These are phyloP conservation scores for Rhynchosporium graminicola DNA, from an alignment of 2,329 filamentous ascomycete species.

Conservation along the genomic window DNA sequence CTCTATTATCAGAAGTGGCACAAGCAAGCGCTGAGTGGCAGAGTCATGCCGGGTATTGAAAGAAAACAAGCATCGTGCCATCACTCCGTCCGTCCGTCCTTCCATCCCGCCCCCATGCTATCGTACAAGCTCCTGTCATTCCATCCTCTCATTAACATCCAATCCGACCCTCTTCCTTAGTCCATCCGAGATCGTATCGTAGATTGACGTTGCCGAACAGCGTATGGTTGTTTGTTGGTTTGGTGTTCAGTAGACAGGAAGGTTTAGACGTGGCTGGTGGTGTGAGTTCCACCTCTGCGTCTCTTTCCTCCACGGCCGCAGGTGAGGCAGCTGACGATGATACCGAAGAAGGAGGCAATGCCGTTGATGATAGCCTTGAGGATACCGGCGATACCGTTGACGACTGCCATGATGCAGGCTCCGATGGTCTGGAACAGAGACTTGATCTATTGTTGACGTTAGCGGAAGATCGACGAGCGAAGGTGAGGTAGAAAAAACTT, in stretches of 20 bases:
- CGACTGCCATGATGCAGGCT: conserved; percentile 48
- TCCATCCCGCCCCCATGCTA: neutral
- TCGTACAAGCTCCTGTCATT: conserved; percentile 10
- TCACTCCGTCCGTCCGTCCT: conserved; percentile 1
- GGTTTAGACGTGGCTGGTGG: conserved; percentile 32
- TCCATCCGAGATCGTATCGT: neutral
- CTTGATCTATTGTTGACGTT: conserved; percentile 35
- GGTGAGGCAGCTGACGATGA: conserved; percentile 43
- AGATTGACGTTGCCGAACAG: neutral
- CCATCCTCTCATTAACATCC: neutral
- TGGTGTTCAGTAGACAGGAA: neutral
- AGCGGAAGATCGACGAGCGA: conserved; percentile 1
- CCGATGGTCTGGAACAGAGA: conserved; percentile 40
- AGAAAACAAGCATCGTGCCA: conserved; percentile 14
- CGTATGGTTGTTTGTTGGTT: neutral
- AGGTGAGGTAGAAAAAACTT: conserved; percentile 24
- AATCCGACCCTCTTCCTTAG: neutral
- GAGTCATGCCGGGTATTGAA: conserved; percentile 21
- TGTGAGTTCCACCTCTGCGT: conserved; percentile 24
- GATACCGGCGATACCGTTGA: conserved; percentile 52
- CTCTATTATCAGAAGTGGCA: conserved; percentile 8
- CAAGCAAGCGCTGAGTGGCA: conserved; percentile 18
- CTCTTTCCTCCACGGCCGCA: conserved; percentile 40
- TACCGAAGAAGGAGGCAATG: conserved; percentile 41
- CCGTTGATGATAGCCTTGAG: conserved; percentile 40